Base-by-base conservation (phyloP, 2,329 filamentous ascomycete species). In the Xylaria sp. region DNA sequence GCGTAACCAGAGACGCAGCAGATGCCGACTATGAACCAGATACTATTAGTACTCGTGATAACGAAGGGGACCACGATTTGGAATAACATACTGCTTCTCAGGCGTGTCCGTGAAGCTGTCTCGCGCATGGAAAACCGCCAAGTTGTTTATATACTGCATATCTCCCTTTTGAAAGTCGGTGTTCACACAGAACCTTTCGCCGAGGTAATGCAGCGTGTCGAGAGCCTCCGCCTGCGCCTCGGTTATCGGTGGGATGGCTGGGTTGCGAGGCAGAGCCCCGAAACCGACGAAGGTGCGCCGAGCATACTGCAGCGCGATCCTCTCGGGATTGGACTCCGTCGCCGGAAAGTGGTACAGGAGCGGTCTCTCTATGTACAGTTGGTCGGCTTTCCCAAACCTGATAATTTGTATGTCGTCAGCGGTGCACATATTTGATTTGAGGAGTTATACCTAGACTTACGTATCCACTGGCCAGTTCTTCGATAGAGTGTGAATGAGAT, bases 291-390 rank as follows among this genome's bases (percentile, higher is more conserved):
- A 90, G 31, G 80, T 81, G 1, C 89, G 83, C 2, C 89, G 84
- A 0, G 86, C 86, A 71, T 90, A 91, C 70, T 91, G 88, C 36
- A 91, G 83, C 7, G 88, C 78, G 1, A 91, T 77, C 0, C 87
- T 83, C 73, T 90, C 85, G 0, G 87, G 86, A 0, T 77, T 75
- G 0, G 76, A 77, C 0, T 72, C 78, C 0, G 81, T 85, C 10
- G 83, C 82, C 0, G 86, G 83, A 57, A 88, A 85, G 74, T 88
- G 83, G 76, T 88, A 86, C 4, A 91, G 76, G 4, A 90, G 79
- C 1, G 89, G 87, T 0, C 86, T 82, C 13, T 80, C 76, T 54
- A 75, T 81, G 74, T 83, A 89, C 15, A 82, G 81, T 36, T 81
- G 81, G 7, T 79, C 77, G 1, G 79, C 75, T 66, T 86, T 86